These are phyloP conservation scores for Pseudonitzschia delicatissima DNA, from an alignment of 108 stramenopile species.

Conservation along the genomic window DNA sequence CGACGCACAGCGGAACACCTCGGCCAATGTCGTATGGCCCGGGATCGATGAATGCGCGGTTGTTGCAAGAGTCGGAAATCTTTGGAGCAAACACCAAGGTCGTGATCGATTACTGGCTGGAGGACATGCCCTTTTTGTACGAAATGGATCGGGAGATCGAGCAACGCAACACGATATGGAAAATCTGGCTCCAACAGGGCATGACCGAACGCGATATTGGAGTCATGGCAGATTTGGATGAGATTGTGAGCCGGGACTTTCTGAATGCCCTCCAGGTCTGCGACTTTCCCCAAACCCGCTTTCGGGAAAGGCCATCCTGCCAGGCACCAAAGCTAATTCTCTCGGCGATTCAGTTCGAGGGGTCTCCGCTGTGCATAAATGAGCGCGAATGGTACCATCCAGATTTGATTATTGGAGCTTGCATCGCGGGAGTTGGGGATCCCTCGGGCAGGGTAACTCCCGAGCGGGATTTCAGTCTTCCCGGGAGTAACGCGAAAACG, in stretches of 20 bases:
- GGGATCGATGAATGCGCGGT: not conserved
- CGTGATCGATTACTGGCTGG: slow-evolving; percentile 11
- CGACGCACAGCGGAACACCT: slow-evolving; percentile 33
- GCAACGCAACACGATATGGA: slow-evolving; percentile 45
- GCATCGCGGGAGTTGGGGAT: slow-evolving; percentile 4
- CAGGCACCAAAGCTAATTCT: slow-evolving; percentile 19
- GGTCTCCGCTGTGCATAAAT: slow-evolving; percentile 39
- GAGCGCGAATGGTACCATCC: slow-evolving; percentile 21
- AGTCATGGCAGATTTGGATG: slow-evolving; percentile 53
- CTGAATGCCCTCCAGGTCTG: slow-evolving; percentile 51
- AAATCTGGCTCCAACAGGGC: slow-evolving; percentile 52
- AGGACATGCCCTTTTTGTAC: not conserved
- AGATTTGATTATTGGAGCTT: not conserved
- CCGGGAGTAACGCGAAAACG: not conserved
- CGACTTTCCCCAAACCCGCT: slow-evolving; percentile 21
- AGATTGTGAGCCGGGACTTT: slow-evolving; percentile 55
- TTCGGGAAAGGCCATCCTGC: not conserved
- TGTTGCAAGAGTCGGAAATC: not conserved
- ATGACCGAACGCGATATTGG: slow-evolving; percentile 55
- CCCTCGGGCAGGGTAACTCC: not conserved
- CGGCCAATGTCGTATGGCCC: slow-evolving; percentile 12
- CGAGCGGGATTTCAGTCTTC: not conserved
- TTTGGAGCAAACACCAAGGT: slow-evolving; percentile 8
- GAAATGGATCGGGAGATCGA: slow-evolving; percentile 24
- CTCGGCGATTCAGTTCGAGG: slow-evolving; percentile 41